These are phyloP conservation scores for Sicyos baderoa DNA, from an alignment of 306 rosid species.

Conservation along the genomic window DNA sequence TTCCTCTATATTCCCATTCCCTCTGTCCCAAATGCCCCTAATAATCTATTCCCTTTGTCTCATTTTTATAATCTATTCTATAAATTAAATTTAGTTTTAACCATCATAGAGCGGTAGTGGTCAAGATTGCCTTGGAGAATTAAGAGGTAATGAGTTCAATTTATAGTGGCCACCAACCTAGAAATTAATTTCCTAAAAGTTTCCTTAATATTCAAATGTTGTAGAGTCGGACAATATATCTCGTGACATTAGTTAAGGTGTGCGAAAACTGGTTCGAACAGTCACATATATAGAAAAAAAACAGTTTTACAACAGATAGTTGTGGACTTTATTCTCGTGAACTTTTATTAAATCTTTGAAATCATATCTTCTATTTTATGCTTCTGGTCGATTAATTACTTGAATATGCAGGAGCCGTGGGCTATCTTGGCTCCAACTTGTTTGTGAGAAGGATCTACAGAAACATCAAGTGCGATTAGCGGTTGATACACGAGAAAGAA, in stretches of 20 bases:
- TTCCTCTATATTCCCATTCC: too few relatives aligned
- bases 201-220: too few relatives aligned
- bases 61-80: not conserved
- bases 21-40: too few relatives aligned
- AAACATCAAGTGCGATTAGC: slow-evolving; percentile 95
- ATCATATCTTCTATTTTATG: not conserved
- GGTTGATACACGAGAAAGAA: slow-evolving; percentile 20
- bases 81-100: not conserved
- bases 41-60: not conserved
- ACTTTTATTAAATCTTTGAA: not conserved
- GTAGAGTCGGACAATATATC: too few relatives aligned
- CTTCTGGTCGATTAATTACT: not conserved
- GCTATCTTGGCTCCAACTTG: slow-evolving; percentile 88
- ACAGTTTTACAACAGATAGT: not conserved
- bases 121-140: too few relatives aligned
- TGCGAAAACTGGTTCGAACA: too few relatives aligned
- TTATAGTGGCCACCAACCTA: too few relatives aligned
- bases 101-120: too few relatives aligned
- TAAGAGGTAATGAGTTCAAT: too few relatives aligned
- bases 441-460: slow-evolving; percentile 98
- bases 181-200: too few relatives aligned
- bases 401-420: slow-evolving; percentile 78
- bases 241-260: too few relatives aligned
- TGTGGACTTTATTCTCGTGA: not conserved
- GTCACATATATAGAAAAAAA: too few relatives aligned